phyloP scores from a whole-genome alignment of 257 asterid genomes.

The Plantago ovata region DNA sequence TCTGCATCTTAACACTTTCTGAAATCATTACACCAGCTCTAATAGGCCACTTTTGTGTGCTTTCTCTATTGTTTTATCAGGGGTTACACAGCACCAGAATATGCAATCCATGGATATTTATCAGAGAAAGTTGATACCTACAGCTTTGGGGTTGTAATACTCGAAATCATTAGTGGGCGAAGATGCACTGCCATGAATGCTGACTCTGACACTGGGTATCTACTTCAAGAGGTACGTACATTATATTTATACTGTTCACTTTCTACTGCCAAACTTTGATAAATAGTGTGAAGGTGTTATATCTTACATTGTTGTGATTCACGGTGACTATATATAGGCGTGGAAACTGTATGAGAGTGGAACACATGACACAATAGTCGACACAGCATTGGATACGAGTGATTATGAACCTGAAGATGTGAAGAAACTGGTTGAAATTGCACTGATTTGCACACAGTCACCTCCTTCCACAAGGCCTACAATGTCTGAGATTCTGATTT shows the following conservation, averaged over 20 bases:
- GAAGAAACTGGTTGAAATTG: conserved; percentile 68
- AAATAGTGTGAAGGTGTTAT: too few relatives aligned
- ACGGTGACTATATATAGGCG: conserved; percentile 39
- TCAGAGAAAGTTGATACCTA: conserved; percentile 81
- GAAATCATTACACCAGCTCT: too few relatives aligned
- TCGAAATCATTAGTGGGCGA: conserved; percentile 72
- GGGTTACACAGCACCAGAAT: conserved; percentile 89
- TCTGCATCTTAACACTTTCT: background rate
- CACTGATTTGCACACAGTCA: conserved; percentile 63
- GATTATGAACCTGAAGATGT: conserved; percentile 43
- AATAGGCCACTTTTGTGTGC: background rate
- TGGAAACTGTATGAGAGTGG: conserved; percentile 65
- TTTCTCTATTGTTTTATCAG: conserved; percentile 28
- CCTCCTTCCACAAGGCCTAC: conserved; percentile 68
- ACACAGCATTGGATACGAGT: conserved; percentile 44
- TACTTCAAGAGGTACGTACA: conserved; percentile 55
- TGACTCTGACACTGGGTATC: conserved; percentile 55
- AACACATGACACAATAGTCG: conserved; percentile 46
- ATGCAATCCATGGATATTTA: conserved; percentile 74
- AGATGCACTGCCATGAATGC: conserved; percentile 41
- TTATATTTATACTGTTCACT: too few relatives aligned
- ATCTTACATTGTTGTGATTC: too few relatives aligned
- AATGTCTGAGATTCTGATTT: conserved; percentile 70
- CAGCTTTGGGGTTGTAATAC: conserved; percentile 72
- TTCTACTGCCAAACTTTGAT: too few relatives aligned